Conservation (phyloP, 176 grass and related monocot genomes). For the Triticum turgidum region DNA sequence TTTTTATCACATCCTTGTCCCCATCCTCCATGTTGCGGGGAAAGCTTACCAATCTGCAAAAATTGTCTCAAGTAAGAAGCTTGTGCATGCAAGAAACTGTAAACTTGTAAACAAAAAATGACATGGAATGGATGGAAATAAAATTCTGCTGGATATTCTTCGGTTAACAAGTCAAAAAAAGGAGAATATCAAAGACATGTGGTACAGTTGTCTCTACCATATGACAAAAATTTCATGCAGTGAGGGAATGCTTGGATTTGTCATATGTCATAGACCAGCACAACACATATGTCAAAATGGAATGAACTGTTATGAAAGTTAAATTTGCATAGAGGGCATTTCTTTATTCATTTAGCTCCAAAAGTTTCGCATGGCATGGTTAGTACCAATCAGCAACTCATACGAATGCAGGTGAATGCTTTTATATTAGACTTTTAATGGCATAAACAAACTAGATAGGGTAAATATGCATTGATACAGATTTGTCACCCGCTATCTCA, state of each 20-base stretch:
- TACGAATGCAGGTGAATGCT: neutral
- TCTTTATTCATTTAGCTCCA: neutral
- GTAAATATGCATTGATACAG: neutral
- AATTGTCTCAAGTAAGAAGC: neutral
- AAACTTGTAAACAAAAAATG: neutral
- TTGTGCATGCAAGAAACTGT: neutral
- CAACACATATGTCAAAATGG: neutral
- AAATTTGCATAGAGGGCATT: neutral
- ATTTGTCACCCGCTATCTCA: neutral
- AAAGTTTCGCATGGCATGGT: neutral
- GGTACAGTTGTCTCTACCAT: neutral
- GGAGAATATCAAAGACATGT: neutral
- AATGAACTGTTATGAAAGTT: neutral
- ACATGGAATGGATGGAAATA: neutral
- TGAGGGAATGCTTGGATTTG: conserved; percentile 2
- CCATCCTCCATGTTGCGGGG: conserved; percentile 43
- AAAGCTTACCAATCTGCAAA: conserved; percentile 11
- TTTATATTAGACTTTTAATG: neutral
- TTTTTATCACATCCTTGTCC: conserved; percentile 29
- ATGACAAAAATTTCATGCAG: neutral
- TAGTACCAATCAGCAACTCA: conserved; percentile 3
- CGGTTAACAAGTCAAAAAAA: neutral
- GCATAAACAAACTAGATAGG: neutral
- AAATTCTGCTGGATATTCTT: neutral
- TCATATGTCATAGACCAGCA: neutral